Evolutionary conservation across 2,329 filamentous ascomycete genomes (phyloP), one percentile per base, ranked within the genome.

Genomic region (Alternaria sp.): DNA sequence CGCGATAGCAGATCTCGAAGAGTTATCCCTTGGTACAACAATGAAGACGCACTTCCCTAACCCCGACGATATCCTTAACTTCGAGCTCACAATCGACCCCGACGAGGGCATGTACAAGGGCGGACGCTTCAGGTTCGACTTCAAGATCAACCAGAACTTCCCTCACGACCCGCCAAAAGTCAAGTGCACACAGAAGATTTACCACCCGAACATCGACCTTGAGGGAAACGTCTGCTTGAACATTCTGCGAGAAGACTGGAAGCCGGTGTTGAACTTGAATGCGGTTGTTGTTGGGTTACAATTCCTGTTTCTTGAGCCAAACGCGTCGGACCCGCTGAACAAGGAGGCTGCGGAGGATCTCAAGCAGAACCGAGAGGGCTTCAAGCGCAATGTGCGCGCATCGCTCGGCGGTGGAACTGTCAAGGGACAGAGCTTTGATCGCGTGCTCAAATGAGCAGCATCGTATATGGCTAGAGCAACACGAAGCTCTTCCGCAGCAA

Each of bases 171-270:
- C 95, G 65, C 95, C 95, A 20, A 98, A 98, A 82, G 95, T 99
- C 71, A 95, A 92, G 76, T 98, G 95, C 83, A 91, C 90, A 70
- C 92, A 99, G 82, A 98, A 97, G 85, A 98, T 99, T 73, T 99
- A 99, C 83, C 95, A 99, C 79, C 95, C 95, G 6, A 99, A 99
- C 81, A 99, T 99, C 78, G 95, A 99, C 76, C 86, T 97, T 41
- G 93, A 98, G 78, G 95, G 95, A 71, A 99, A 99, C 78, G 94
- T 99, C 65, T 99, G 95, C 83, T 82, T 99, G 75, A 99, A 99
- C 79, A 99, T 99, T 73, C 81, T 99, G 74, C 86, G 95, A 64
- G 95, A 99, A 82, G 95, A 99, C 83, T 99, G 95, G 95, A 99
- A 98, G 85, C 95, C 95, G 0, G 95, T 99, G 45, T 83, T 99